Percentiles rank a stretch among this genome's conserved stretches.
phyloP scores from a whole-genome alignment of 202 grass and related monocot species.

The Cymbopogon flexuosus region DNA sequence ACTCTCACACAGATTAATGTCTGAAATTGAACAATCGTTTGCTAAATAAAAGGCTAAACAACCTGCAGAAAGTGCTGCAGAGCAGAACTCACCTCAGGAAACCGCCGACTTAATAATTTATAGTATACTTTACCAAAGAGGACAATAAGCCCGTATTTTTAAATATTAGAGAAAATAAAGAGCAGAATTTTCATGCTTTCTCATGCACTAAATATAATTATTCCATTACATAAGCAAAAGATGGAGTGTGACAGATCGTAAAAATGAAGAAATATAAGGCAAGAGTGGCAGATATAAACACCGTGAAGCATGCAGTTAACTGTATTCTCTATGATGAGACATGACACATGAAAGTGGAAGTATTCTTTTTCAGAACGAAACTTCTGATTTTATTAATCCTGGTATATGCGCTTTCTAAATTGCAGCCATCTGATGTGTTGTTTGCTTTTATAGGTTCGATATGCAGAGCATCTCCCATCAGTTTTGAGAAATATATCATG shows the following conservation, averaged over 20 bases:
- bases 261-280: background rate
- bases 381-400: background rate
- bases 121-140: constrained; percentile 5
- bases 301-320: background rate
- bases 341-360: background rate
- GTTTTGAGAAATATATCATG: constrained; percentile 80
- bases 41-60: background rate
- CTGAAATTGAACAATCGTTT: constrained; percentile 19
- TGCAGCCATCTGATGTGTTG: constrained; percentile 4
- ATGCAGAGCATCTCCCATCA: constrained; percentile 93
- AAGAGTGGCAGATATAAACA: background rate
- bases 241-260: background rate
- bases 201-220: background rate
- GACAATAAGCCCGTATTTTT: background rate
- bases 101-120: background rate
- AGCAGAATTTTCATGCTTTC: background rate
- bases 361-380: background rate
- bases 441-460: constrained; percentile 71
- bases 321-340: background rate
- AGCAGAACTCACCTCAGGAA: background rate
- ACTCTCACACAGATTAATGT: background rate
- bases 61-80: background rate
- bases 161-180: background rate
- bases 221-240: background rate
- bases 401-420: background rate